phyloP scores from a whole-genome alignment of 2,329 filamentous ascomycete genomes.

The Fusarium sp. region DNA sequence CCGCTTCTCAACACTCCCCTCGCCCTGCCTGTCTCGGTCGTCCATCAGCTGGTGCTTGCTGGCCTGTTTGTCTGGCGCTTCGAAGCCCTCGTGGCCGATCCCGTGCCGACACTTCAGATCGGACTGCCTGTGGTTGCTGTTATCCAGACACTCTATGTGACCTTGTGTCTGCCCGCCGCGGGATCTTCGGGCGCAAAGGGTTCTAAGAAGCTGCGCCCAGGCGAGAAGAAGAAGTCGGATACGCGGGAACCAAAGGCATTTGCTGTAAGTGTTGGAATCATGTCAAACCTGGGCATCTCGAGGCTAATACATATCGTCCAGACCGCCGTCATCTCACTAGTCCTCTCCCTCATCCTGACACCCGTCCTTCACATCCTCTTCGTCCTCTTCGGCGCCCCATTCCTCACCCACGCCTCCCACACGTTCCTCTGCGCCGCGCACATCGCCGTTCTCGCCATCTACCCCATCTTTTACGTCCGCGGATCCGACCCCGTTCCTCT shows the following conservation, averaged over 20 bases:
- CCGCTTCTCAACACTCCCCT: constrained; percentile 51
- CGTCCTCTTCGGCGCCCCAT: constrained; percentile 90
- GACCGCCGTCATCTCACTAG: constrained; percentile 59
- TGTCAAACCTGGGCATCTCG: fast-evolving
- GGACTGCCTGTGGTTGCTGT: constrained; percentile 72
- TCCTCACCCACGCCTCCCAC: constrained; percentile 82
- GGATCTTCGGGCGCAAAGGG: constrained; percentile 56
- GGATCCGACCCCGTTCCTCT: constrained; percentile 81
- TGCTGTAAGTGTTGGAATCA: constrained; percentile 54
- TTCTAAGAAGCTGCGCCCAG: constrained; percentile 63
- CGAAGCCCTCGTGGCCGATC: constrained; percentile 74
- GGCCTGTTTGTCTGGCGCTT: constrained; percentile 74
- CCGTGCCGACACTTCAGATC: constrained; percentile 70
- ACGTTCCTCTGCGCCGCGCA: constrained; percentile 86
- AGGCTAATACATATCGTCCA: constrained; percentile 41
- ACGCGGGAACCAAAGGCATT: constrained; percentile 57
- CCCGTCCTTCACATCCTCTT: constrained; percentile 72
- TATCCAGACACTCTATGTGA: constrained; percentile 73
- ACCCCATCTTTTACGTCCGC: constrained; percentile 87
- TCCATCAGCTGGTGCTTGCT: constrained; percentile 76
- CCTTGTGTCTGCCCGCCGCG: constrained; percentile 73
- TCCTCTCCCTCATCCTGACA: constrained; percentile 77
- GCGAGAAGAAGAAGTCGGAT: constrained; percentile 65
- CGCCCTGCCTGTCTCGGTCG: constrained; percentile 67
- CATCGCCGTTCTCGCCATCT: constrained; percentile 80